Percentiles rank a stretch among this genome's conserved stretches.
Evolutionary conservation across 1,284 basidiomycete species (phyloP).

Genomic region (Cutaneotrichosporon cavernicola): DNA sequence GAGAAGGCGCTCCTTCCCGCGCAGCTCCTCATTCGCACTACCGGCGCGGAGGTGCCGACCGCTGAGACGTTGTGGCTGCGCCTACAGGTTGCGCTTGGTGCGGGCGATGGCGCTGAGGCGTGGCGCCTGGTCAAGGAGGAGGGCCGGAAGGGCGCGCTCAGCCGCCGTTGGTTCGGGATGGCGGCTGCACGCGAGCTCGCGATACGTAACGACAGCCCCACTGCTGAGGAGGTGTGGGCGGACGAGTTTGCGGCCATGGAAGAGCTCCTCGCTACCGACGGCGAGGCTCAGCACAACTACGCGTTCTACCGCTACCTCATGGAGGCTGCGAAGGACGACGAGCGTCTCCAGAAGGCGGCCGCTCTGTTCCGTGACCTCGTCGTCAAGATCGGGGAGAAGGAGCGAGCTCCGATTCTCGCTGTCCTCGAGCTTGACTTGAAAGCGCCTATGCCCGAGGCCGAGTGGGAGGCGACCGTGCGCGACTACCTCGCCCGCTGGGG

Average conservation of each 20-base stretch:
- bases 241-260: slow-evolving; percentile 34
- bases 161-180: slow-evolving; percentile 37
- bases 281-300: slow-evolving; percentile 43
- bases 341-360: slow-evolving; percentile 8
- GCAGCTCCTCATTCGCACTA: slow-evolving; percentile 30
- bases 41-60: slow-evolving; percentile 21
- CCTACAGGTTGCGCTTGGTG: slow-evolving; percentile 37
- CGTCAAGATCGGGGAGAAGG: slow-evolving; percentile 29
- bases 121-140: slow-evolving; percentile 26
- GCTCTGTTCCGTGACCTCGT: slow-evolving; percentile 27
- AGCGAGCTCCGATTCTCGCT: slow-evolving; percentile 40
- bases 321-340: slow-evolving; percentile 4
- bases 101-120: slow-evolving; percentile 29
- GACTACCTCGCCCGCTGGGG: slow-evolving; percentile 43
- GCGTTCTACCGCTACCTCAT: slow-evolving; percentile 41
- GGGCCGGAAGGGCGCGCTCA: slow-evolving; percentile 31
- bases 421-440: slow-evolving; percentile 31
- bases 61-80: slow-evolving; percentile 46
- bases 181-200: slow-evolving; percentile 29
- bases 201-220: slow-evolving; percentile 15
- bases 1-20: slow-evolving; percentile 32
- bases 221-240: slow-evolving; percentile 22
- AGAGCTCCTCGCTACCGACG: slow-evolving; percentile 24
- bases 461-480: slow-evolving; percentile 29
- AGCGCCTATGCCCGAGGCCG: slow-evolving; percentile 19